These are phyloP conservation scores for Pseudocercospora fijiensis DNA, from an alignment of 2,329 filamentous ascomycete species.

Conservation along the genomic window DNA sequence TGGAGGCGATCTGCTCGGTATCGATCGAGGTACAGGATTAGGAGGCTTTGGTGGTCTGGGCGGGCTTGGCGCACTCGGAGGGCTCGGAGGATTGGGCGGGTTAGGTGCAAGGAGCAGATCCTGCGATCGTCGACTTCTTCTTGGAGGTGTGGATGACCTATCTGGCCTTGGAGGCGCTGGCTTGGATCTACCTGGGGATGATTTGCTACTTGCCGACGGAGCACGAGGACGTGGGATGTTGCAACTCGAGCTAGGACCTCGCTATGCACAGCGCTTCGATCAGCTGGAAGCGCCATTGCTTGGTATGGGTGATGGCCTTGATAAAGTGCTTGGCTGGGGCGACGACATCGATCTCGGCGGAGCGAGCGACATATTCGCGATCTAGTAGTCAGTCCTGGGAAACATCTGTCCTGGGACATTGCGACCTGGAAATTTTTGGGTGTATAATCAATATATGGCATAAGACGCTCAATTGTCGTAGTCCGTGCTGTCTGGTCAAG, in stretches of 20 bases:
- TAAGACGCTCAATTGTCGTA: background rate
- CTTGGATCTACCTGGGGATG: background rate
- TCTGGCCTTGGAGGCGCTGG: background rate
- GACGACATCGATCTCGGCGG: conserved; percentile 2
- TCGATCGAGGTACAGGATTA: background rate
- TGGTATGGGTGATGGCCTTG: conserved; percentile 1
- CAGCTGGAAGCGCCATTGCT: conserved; percentile 1
- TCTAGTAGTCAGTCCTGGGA: background rate
- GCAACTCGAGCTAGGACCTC: conserved; percentile 15
- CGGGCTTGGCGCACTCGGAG: background rate
- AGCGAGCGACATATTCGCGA: background rate
- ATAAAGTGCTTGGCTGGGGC: conserved; percentile 2
- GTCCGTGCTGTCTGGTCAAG: background rate
- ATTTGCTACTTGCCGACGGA: conserved; percentile 7
- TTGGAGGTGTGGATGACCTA: background rate
- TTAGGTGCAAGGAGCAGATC: background rate
- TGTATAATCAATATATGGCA: background rate
- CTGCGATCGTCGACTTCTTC: background rate
- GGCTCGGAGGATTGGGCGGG: background rate
- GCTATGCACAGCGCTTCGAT: conserved; percentile 12
- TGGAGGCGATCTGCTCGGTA: background rate
- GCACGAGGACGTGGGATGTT: conserved; percentile 3
- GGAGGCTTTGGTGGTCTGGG: conserved; percentile 8
- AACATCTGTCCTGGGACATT: background rate
- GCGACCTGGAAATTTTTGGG: background rate